Conservation (phyloP, 2,329 filamentous ascomycete genomes). For the Epichloe sibirici region DNA sequence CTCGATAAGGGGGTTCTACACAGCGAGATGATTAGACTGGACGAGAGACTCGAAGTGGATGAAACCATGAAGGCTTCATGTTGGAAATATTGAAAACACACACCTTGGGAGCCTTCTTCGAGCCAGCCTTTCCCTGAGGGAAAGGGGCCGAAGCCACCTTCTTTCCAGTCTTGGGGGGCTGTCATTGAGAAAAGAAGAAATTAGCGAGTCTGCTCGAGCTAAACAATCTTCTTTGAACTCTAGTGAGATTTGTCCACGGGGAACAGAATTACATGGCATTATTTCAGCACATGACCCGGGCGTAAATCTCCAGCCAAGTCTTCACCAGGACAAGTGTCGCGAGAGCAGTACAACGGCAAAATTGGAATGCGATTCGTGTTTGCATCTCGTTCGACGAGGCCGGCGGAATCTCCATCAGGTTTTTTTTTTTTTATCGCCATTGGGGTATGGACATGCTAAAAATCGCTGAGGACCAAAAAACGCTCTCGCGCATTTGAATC, state of each 20-base stretch:
- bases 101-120: conserved; percentile 96
- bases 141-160: conserved; percentile 96
- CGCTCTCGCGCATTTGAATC: conserved; percentile 22
- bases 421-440: conserved; percentile 1
- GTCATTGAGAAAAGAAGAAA: conserved; percentile 99
- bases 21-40: neutral
- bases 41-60: neutral
- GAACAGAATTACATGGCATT: conserved; percentile 30
- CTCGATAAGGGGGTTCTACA: conserved; percentile 97
- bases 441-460: neutral
- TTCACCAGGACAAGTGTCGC: conserved; percentile 30
- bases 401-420: conserved; percentile 24
- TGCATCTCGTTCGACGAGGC: conserved; percentile 10
- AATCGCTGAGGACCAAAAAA: conserved; percentile 20
- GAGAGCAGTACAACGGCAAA: neutral
- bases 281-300: conserved; percentile 36
- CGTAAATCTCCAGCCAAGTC: conserved; percentile 52
- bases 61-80: neutral
- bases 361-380: neutral
- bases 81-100: conserved; percentile 25
- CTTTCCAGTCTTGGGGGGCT: conserved; percentile 98
- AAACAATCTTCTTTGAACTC: conserved; percentile 80
- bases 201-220: conserved; percentile 76
- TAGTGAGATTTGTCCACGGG: conserved; percentile 51
- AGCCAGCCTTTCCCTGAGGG: conserved; percentile 80